These are phyloP conservation scores for Oryza officinalis DNA, from an alignment of 176 grass and related monocot species.

Conservation along the genomic window DNA sequence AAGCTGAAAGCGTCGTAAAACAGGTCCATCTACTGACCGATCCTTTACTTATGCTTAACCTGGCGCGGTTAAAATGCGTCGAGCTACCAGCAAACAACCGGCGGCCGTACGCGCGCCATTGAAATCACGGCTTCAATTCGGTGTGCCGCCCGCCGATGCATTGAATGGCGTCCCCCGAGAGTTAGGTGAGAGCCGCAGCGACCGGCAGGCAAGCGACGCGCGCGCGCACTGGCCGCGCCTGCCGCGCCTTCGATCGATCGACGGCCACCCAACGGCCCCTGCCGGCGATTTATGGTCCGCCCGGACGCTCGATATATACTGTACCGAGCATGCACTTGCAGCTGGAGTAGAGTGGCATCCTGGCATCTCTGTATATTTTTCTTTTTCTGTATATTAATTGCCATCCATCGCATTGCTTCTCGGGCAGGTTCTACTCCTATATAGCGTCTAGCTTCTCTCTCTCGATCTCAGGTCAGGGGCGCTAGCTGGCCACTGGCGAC, in stretches of 20 bases:
- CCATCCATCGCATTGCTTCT: constrained; percentile 21
- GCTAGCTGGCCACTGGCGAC: not conserved
- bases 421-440: constrained; percentile 33
- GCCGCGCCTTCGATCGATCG: constrained; percentile 29
- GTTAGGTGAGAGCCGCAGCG: constrained; percentile 22
- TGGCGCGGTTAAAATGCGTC: not conserved
- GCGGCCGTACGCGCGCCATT: not conserved
- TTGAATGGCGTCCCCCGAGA: constrained; percentile 30
- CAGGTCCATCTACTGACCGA: not conserved
- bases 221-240: not conserved
- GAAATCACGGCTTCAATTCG: constrained; percentile 14
- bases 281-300: constrained; percentile 74
- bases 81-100: no score
- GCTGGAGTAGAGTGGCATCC: not conserved
- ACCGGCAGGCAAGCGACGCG: not conserved
- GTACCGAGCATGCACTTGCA: not conserved
- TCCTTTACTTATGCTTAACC: not conserved
- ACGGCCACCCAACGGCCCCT: constrained; percentile 50
- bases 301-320: constrained; percentile 27
- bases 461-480: not conserved
- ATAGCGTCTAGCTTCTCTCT: not conserved
- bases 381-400: constrained; percentile 40
- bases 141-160: not conserved
- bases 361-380: not conserved
- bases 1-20: not conserved